Evolutionary conservation across 1,139 yeast species (phyloP).

Genomic region (Saccharomyces hybrid): DNA sequence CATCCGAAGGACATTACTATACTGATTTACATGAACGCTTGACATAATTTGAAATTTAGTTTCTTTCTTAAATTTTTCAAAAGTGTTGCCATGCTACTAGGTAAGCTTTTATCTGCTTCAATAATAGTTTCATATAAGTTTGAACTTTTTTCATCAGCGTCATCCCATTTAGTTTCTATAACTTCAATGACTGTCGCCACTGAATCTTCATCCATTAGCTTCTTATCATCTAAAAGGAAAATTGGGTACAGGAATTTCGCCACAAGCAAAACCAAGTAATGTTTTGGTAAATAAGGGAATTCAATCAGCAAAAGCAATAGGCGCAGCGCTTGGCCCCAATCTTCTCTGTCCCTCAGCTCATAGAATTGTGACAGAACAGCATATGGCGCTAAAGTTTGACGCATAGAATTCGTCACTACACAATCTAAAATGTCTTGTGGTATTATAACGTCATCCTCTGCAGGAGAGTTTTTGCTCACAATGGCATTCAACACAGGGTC

Average conservation of each 20-base stretch:
- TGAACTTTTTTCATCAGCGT: conserved; percentile 13
- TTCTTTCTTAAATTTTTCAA: conserved; percentile 19
- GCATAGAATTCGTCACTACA: conserved; percentile 45
- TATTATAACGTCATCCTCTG: conserved; percentile 11
- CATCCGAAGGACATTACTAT: conserved; percentile 1
- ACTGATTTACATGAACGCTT: conserved; percentile 23
- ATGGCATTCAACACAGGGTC: conserved; percentile 51
- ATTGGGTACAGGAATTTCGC: conserved; percentile 26
- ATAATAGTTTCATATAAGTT: conserved; percentile 14
- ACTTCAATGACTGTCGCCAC: conserved; percentile 21
- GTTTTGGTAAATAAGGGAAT: conserved; percentile 59
- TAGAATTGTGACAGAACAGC: conserved; percentile 55
- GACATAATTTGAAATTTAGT: conserved; percentile 26
- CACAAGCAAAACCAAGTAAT: conserved; percentile 35
- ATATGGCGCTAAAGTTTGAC: conserved; percentile 66
- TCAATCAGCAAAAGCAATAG: conserved; percentile 48
- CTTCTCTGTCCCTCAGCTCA: conserved; percentile 27
- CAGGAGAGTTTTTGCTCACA: conserved; percentile 34
- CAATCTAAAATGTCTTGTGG: conserved; percentile 25
- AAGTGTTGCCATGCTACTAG: conserved; percentile 15
- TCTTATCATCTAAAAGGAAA: conserved; percentile 17
- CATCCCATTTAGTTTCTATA: conserved; percentile 21
- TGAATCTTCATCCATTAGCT: conserved; percentile 16
- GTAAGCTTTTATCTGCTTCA: conserved; percentile 11
- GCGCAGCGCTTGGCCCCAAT: conserved; percentile 30